These are phyloP conservation scores for Pythium guiyangense DNA, from an alignment of 352 stramenopile genomes.

Conservation along the genomic window DNA sequence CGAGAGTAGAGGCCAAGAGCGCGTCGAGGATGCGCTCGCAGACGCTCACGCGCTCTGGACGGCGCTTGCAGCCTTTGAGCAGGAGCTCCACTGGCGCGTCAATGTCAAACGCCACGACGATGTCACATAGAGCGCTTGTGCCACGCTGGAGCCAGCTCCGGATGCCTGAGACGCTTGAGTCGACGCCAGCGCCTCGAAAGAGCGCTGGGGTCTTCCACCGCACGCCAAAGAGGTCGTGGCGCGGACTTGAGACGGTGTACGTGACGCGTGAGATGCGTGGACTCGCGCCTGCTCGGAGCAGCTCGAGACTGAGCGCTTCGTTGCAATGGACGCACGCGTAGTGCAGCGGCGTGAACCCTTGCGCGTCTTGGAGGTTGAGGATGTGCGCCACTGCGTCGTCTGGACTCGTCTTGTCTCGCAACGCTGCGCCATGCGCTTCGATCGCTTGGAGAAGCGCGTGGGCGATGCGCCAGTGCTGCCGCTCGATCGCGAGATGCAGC, in stretches of 20 bases:
- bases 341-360: conserved; percentile 53
- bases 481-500: conserved; percentile 43
- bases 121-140: background rate
- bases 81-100: conserved; percentile 22
- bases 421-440: too few relatives aligned
- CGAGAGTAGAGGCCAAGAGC: background rate
- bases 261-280: conserved; percentile 19
- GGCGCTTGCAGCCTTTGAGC: conserved; percentile 16
- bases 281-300: conserved; percentile 26
- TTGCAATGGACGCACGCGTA: conserved; percentile 43
- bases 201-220: conserved; percentile 24
- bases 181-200: conserved; percentile 1
- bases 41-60: conserved; percentile 2
- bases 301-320: conserved; percentile 19
- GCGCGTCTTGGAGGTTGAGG: conserved; percentile 30
- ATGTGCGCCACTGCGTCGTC: background rate
- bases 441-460: conserved; percentile 26
- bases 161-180: conserved; percentile 5
- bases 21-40: conserved; percentile 15
- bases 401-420: background rate
- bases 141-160: background rate
- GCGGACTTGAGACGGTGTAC: conserved; percentile 14
- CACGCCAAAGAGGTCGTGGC: conserved; percentile 21
- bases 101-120: conserved; percentile 15
- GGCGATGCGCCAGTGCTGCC: conserved; percentile 27